Base-by-base conservation (phyloP, 257 asterid genomes). In the Mitragyna speciosa region DNA sequence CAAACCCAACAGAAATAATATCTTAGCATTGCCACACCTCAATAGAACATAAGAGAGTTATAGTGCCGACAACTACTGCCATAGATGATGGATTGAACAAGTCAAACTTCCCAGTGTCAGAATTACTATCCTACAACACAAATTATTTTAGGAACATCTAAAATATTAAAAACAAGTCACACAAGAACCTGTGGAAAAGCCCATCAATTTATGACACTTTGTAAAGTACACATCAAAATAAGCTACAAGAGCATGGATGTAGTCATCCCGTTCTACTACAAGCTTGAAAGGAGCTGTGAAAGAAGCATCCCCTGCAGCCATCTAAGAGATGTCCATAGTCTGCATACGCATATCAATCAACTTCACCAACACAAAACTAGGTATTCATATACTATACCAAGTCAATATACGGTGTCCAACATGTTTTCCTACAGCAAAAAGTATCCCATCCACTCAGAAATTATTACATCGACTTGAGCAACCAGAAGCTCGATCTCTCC, bases 381-480 rank as follows among this genome's bases (percentile, higher is more conserved):
- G 16, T 5, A 31, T n/a, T 24, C 10, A 19, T 10, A 80, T 7
- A 10, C 41, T 48, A 48, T 16, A 10, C 52, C n/a, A n/a, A n/a
- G n/a, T n/a, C n/a, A n/a, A n/a, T n/a, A n/a, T n/a, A 95, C 98
- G 30, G 97, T 91, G 90, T 92, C 83, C 72, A 95, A 84, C 99
- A 95, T 95, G 85, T 95, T 93, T 81, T 95, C 99, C 28, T 95
- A 95, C 41, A 95, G 93, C 79, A 95, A 80, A 84, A 95, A 95
- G 84, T 95, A 84, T 74, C 99, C 99, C 99, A 95, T 95, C 99
- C 99, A 95, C 87, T 96, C 99, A 7, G 99, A 96, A 79, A 96
- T 92, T 72, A 96, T 96, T 48, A 96, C 45, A 88, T 96, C 99
- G 74, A 96, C 99, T 83, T 94, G 84, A 82, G 94, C 72, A 83